phyloP scores from a whole-genome alignment of 768 basidiomycete species.

The Russula emetica region DNA sequence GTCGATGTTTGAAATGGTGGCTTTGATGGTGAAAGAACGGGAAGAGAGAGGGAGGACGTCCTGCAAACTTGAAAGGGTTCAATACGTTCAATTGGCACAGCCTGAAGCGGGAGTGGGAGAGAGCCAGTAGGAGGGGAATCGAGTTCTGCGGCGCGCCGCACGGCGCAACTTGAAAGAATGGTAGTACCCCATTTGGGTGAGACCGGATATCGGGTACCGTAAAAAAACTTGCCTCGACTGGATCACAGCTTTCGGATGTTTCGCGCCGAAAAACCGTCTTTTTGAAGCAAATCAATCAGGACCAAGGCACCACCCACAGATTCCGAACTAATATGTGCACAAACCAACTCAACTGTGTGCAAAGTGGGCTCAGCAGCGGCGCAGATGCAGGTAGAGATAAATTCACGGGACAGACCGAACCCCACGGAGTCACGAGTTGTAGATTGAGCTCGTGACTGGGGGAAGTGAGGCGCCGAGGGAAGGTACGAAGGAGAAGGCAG shows the following conservation, averaged over 20 bases:
- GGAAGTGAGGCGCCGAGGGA: slow-evolving; percentile 1
- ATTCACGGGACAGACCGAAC: background rate
- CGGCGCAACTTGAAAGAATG: background rate
- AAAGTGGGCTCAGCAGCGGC: too few relatives aligned
- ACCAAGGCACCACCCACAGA: background rate
- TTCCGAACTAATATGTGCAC: background rate
- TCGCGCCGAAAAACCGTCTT: background rate
- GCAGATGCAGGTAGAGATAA: too few relatives aligned
- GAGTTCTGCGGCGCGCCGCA: background rate
- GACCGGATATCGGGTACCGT: background rate
- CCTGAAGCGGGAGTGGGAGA: too few relatives aligned
- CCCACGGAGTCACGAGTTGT: slow-evolving; percentile 11
- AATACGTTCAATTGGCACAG: background rate
- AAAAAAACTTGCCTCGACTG: background rate
- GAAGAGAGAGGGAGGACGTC: background rate
- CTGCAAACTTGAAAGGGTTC: background rate
- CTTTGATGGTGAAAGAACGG: background rate
- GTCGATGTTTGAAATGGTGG: background rate
- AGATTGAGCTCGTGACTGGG: slow-evolving; percentile 2
- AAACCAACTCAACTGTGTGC: too few relatives aligned
- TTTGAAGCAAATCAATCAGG: background rate
- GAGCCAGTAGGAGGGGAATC: background rate
- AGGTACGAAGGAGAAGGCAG: background rate
- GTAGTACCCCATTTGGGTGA: background rate
- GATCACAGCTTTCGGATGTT: background rate